phyloP scores from a whole-genome alignment of 2,329 filamentous ascomycete genomes.

The Aspergillus aculeatinus region DNA sequence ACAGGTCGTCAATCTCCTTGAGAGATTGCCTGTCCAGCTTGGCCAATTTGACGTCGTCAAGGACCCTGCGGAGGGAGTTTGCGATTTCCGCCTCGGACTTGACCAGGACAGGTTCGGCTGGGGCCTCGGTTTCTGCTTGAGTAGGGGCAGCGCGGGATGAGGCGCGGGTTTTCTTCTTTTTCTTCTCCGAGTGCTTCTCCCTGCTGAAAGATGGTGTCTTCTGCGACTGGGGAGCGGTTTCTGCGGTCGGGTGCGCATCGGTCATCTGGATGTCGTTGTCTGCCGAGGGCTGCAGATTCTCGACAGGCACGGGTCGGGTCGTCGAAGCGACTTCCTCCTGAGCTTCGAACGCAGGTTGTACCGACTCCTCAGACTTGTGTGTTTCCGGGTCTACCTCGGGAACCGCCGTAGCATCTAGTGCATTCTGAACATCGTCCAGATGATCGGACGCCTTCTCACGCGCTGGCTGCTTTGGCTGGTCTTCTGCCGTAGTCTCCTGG shows the following conservation, averaged over 20 bases:
- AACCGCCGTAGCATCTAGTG: background rate
- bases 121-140: slow-evolving; percentile 3
- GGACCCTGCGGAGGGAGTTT: slow-evolving; percentile 53
- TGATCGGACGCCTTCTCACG: background rate
- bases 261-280: slow-evolving; percentile 19
- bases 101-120: background rate
- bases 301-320: background rate
- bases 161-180: slow-evolving; percentile 2
- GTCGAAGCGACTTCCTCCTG: background rate
- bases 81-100: slow-evolving; percentile 45
- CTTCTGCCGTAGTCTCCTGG: background rate
- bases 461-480: background rate
- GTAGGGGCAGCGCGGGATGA: background rate
- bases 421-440: background rate
- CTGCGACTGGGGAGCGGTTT: background rate
- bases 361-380: background rate
- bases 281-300: background rate
- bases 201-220: background rate
- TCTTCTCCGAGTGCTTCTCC: background rate
- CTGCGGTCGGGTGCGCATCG: slow-evolving; percentile 4
- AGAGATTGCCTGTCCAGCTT: slow-evolving; percentile 65
- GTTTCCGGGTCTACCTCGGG: background rate
- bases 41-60: slow-evolving; percentile 60
- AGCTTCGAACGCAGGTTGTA: background rate
- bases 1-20: slow-evolving; percentile 70